Evolutionary conservation across 805 yeast genomes (phyloP).

Genomic region (Ogataea corticis): DNA sequence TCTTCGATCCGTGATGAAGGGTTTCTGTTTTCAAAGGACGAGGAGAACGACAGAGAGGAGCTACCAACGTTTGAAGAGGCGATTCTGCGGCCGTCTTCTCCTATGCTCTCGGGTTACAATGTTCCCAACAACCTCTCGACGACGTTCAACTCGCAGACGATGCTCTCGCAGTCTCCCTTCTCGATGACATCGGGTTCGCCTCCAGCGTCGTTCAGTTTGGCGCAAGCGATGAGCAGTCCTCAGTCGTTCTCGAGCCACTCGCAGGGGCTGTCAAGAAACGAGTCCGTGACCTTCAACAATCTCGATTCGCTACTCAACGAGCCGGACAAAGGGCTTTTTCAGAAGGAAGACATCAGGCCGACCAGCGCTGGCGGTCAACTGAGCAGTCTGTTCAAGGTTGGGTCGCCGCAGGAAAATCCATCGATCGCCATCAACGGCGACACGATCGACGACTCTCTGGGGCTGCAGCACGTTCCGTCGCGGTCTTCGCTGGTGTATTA

Average conservation of each 20-base stretch:
- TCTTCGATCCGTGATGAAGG: conserved; percentile 1
- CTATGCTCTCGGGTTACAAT: conserved; percentile 39
- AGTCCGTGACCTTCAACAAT: conserved; percentile 23
- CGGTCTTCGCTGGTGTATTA: conserved; percentile 28
- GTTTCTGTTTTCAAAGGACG: conserved; percentile 15
- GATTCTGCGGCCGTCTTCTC: conserved; percentile 47
- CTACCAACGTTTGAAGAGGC: conserved; percentile 73
- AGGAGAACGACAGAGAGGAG: conserved; percentile 16
- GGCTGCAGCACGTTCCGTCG: conserved; percentile 23
- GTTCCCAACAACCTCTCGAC: conserved; percentile 33
- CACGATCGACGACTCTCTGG: neutral
- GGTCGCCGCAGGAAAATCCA: neutral
- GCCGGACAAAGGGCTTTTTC: conserved; percentile 6
- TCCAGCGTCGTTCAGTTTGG: conserved; percentile 25
- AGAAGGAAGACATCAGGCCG: conserved; percentile 14
- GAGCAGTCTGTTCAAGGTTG: conserved; percentile 15
- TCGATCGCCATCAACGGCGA: conserved; percentile 8
- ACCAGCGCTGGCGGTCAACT: conserved; percentile 17
- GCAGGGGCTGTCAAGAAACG: conserved; percentile 10
- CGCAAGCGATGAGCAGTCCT: conserved; percentile 3
- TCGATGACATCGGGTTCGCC: conserved; percentile 32
- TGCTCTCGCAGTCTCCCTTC: conserved; percentile 40
- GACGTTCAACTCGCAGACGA: conserved; percentile 31
- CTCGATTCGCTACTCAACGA: conserved; percentile 24
- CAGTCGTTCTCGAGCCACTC: neutral